phyloP scores from a whole-genome alignment of 345 rosid genomes.

The Lumnitzera racemosa region DNA sequence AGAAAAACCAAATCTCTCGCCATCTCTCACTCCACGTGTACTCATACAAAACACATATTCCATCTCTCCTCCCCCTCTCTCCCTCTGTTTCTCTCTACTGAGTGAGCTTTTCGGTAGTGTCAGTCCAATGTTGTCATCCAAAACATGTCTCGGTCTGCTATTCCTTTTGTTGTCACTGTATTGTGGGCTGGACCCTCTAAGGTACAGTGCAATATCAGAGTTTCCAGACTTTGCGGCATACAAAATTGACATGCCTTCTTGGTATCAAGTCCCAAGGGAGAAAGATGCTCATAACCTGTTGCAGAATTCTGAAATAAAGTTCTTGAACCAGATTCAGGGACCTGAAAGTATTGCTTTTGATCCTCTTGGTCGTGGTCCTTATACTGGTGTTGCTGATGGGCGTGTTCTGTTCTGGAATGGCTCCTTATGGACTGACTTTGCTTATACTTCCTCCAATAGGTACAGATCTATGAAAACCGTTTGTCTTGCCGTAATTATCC shows the following conservation, averaged over 20 bases:
- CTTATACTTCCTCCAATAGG: slow-evolving; percentile 39
- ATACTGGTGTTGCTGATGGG: slow-evolving; percentile 46
- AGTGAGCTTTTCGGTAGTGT: not conserved
- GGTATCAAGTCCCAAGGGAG: slow-evolving; percentile 27
- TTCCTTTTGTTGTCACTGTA: slow-evolving; percentile 30
- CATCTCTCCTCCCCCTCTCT: not conserved
- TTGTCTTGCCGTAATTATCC: no score
- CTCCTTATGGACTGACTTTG: slow-evolving; percentile 31
- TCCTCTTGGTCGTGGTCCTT: slow-evolving; percentile 40
- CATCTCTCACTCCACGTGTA: no score
- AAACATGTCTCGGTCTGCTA: slow-evolving; percentile 13
- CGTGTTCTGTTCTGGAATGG: slow-evolving; percentile 40
- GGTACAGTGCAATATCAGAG: slow-evolving; percentile 27
- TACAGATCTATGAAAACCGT: not conserved
- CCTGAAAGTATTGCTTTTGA: slow-evolving; percentile 46
- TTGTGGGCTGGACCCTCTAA: slow-evolving; percentile 39
- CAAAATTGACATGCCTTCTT: slow-evolving; percentile 28
- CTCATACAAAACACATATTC: no score
- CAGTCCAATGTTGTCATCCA: slow-evolving; percentile 14
- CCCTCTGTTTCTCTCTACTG: not conserved
- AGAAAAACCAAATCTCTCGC: no score
- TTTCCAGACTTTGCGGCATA: slow-evolving; percentile 37
- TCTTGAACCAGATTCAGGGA: slow-evolving; percentile 35
- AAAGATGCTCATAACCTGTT: slow-evolving; percentile 25
- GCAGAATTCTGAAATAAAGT: slow-evolving; percentile 37